A percentile compares a stretch with the other conserved stretches of the same genome.
Evolutionary conservation across 2,329 filamentous ascomycete species (phyloP).

Genomic region (Massarina eburnea): DNA sequence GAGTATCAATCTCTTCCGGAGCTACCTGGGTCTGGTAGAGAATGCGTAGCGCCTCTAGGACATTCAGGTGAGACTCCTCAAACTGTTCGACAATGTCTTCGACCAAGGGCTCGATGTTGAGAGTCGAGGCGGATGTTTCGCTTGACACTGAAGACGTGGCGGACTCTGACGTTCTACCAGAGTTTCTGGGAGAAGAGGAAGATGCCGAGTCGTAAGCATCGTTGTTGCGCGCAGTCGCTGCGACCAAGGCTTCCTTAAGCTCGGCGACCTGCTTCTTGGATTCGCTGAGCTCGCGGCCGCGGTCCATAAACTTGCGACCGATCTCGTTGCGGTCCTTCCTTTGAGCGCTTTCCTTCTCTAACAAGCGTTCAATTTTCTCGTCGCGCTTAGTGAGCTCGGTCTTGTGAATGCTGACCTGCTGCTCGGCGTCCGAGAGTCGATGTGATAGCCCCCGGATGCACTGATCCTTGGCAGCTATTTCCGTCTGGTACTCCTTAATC

Average conservation of each 20-base stretch:
- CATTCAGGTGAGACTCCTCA: neutral
- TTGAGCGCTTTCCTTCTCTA: neutral
- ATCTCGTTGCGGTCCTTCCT: neutral
- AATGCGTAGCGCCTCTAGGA: too few species aligned
- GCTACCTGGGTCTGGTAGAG: too few species aligned
- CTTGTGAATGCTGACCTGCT: too few species aligned
- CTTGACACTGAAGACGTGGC: too few species aligned
- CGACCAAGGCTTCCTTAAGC: neutral
- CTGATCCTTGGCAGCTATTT: too few species aligned
- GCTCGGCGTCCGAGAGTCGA: too few species aligned
- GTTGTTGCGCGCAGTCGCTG: neutral
- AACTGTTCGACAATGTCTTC: neutral
- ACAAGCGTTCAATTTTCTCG: neutral
- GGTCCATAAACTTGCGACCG: neutral
- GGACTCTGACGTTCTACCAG: too few species aligned
- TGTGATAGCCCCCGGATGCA: too few species aligned
- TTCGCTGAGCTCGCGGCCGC: neutral
- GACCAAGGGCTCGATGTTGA: neutral
- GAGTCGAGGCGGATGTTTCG: too few species aligned
- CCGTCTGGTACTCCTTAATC: too few species aligned
- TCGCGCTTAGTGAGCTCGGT: neutral
- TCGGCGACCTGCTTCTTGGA: neutral
- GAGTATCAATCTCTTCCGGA: too few species aligned
- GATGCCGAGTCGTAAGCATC: neutral
- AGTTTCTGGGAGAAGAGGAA: too few species aligned